Evolutionary conservation across 352 stramenopile genomes (phyloP).

Genomic region (Phytophthora capsici): DNA sequence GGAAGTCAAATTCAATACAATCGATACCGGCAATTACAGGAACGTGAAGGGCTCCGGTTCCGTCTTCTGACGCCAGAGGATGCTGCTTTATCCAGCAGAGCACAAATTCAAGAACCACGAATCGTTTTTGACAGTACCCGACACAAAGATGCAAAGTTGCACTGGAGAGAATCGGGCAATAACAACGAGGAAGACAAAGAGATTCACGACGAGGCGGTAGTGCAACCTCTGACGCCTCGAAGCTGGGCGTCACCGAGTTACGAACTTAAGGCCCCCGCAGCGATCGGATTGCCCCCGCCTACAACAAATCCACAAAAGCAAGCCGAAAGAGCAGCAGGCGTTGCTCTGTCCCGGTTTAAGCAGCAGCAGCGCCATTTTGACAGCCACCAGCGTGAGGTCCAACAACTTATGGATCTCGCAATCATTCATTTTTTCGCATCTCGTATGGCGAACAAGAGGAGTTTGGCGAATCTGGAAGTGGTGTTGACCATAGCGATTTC

Average conservation of each 20-base stretch:
- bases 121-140: conserved; percentile 31
- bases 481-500: conserved; percentile 25
- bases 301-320: conserved; percentile 8
- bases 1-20: conserved; percentile 1
- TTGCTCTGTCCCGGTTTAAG: conserved; percentile 8
- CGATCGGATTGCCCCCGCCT: conserved; percentile 8
- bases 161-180: conserved; percentile 7
- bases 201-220: conserved; percentile 9
- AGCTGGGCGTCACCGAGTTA: background rate
- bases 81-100: conserved; percentile 13
- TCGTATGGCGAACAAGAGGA: conserved; percentile 5
- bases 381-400: conserved; percentile 17
- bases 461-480: conserved; percentile 12
- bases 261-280: conserved; percentile 3
- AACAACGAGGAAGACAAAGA: conserved; percentile 14
- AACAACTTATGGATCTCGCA: conserved; percentile 31
- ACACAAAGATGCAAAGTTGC: conserved; percentile 6
- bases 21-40: conserved; percentile 30
- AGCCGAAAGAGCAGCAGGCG: background rate
- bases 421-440: conserved; percentile 35
- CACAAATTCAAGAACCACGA: conserved; percentile 18
- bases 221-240: background rate
- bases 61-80: conserved; percentile 23
- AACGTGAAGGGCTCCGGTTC: conserved; percentile 35
- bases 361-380: conserved; percentile 22